A percentile compares a stretch with the other conserved stretches of the same genome.
Conservation (phyloP, 345 rosid species). For the Balakata baccata region DNA sequence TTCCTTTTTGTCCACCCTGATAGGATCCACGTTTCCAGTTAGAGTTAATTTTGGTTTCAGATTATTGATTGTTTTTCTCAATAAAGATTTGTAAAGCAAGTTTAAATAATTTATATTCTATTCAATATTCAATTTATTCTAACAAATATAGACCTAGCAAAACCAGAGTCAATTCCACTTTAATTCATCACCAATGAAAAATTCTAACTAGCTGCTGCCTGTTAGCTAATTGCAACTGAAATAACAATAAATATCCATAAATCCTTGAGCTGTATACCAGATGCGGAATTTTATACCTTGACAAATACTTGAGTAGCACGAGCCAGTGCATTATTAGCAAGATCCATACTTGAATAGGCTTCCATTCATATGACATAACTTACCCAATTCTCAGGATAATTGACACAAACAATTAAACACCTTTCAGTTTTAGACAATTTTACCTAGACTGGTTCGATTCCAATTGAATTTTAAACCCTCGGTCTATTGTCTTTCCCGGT, state of each 20-base stretch:
- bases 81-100: neutral
- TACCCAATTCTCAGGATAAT: constrained; percentile 90
- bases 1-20: neutral
- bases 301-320: constrained; percentile 95
- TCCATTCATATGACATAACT: constrained; percentile 82
- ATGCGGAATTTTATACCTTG: constrained; percentile 52
- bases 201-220: neutral
- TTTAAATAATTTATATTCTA: neutral
- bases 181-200: neutral
- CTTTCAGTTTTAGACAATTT: too few relatives aligned
- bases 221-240: neutral
- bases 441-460: too few relatives aligned
- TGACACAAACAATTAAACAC: constrained; percentile 91
- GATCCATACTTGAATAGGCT: constrained; percentile 71
- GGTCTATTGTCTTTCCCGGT: too few relatives aligned
- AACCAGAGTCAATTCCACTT: too few relatives aligned
- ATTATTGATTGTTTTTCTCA: neutral
- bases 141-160: neutral
- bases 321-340: constrained; percentile 80
- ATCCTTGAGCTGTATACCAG: too few relatives aligned
- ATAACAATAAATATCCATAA: neutral
- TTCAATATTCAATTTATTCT: neutral
- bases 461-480: too few relatives aligned
- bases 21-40: neutral
- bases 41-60: neutral